phyloP scores from a whole-genome alignment of 2,329 filamentous ascomycete species.

The Pseudocercospora vitis region DNA sequence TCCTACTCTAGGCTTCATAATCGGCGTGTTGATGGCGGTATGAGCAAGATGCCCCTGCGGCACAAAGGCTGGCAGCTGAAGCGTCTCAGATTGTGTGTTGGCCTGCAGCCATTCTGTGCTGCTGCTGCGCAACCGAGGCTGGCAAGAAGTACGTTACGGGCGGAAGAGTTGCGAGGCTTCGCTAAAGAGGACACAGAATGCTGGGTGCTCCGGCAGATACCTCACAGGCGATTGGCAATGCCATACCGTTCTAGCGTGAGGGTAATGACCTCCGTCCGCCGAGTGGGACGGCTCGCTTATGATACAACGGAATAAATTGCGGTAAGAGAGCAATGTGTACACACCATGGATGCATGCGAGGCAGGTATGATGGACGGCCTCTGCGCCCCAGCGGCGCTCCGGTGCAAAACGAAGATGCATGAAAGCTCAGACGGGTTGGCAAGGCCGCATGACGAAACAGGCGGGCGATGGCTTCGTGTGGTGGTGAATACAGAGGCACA shows the following conservation, averaged over 20 bases:
- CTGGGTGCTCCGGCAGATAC: slow-evolving; percentile 38
- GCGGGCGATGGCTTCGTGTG: too few species aligned
- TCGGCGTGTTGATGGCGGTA: slow-evolving; percentile 37
- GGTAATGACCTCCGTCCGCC: too few species aligned
- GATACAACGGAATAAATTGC: too few species aligned
- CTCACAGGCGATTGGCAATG: slow-evolving; percentile 34
- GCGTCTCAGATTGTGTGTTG: slow-evolving; percentile 37
- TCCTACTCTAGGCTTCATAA: slow-evolving; percentile 40
- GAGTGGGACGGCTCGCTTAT: too few species aligned
- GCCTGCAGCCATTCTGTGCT: slow-evolving; percentile 41
- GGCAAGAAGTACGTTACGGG: slow-evolving; percentile 34
- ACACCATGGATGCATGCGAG: too few species aligned
- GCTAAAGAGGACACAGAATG: slow-evolving; percentile 25
- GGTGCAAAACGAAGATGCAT: too few species aligned
- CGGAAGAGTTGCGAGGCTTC: background rate
- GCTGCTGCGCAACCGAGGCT: slow-evolving; percentile 40
- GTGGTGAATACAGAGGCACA: too few species aligned
- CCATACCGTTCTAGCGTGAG: slow-evolving; percentile 39
- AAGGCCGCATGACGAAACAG: too few species aligned
- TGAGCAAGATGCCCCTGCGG: slow-evolving; percentile 8
- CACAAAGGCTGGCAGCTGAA: background rate
- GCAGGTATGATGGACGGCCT: too few species aligned
- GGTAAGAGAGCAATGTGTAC: too few species aligned
- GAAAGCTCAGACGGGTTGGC: too few species aligned
- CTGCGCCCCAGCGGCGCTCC: too few species aligned